These are phyloP conservation scores for Fraxinus cuspidata DNA, from an alignment of 257 asterid species.

Conservation along the genomic window DNA sequence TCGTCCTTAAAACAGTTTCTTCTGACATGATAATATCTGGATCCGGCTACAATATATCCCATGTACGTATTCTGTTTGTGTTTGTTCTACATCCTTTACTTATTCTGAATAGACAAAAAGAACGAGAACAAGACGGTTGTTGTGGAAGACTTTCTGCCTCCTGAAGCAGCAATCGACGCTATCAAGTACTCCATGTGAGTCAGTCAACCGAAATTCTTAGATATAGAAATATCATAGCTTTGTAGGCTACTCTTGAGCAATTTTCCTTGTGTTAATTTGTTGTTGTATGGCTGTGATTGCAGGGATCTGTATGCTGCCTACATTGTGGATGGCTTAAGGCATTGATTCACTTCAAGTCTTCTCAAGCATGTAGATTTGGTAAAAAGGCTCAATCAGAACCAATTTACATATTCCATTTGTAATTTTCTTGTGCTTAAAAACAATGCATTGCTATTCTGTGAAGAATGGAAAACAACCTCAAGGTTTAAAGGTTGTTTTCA, in stretches of 20 bases:
- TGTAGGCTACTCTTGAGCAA: neutral
- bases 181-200: conserved; percentile 76
- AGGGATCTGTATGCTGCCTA: conserved; percentile 88
- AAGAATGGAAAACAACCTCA: too few species aligned
- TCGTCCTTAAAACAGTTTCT: too few species aligned
- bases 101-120: conserved; percentile 58
- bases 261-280: neutral
- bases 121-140: conserved; percentile 85
- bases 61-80: neutral
- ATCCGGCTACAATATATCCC: neutral
- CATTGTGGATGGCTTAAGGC: conserved; percentile 79
- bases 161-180: conserved; percentile 68
- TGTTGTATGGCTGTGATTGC: conserved; percentile 26
- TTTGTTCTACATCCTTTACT: conserved; percentile 37
- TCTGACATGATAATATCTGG: neutral
- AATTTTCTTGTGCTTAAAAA: too few species aligned
- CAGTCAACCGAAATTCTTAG: neutral
- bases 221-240: neutral
- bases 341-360: conserved; percentile 35
- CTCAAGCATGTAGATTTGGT: conserved; percentile 9
- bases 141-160: conserved; percentile 83
- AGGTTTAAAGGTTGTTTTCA: too few species aligned
- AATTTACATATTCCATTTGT: neutral
- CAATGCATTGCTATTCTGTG: too few species aligned
- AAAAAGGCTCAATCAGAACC: neutral